These are phyloP conservation scores for Cyathus pygmaeus DNA, from an alignment of 1,284 basidiomycete genomes.

Conservation along the genomic window DNA sequence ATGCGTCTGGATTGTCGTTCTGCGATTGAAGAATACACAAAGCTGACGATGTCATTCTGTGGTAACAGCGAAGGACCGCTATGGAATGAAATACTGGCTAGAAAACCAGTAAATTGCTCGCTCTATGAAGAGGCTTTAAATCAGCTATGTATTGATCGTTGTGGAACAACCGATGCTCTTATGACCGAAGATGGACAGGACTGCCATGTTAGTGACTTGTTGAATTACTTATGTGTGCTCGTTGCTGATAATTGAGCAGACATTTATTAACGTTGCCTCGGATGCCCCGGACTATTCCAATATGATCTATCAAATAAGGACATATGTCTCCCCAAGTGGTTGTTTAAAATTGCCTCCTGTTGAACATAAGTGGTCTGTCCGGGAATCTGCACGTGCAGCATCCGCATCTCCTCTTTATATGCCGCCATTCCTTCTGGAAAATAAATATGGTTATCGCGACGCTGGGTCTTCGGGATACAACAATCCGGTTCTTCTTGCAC, in stretches of 20 bases:
- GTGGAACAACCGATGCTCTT: too few species aligned
- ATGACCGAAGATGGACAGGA: neutral
- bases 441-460: constrained; percentile 25
- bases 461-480: constrained; percentile 32
- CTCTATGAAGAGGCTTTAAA: constrained; percentile 4
- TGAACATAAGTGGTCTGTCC: constrained; percentile 26
- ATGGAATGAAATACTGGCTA: constrained; percentile 9
- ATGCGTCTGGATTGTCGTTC: constrained; percentile 36
- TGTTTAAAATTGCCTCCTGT: constrained; percentile 4
- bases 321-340: constrained; percentile 15
- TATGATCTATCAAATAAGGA: constrained; percentile 21
- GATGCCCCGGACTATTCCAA: constrained; percentile 29
- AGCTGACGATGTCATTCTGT: constrained; percentile 17
- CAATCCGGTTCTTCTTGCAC: constrained; percentile 22
- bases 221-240: neutral
- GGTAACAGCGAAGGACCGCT: constrained; percentile 7
- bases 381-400: constrained; percentile 26
- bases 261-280: constrained; percentile 26
- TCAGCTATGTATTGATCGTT: too few species aligned
- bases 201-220: neutral
- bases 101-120: constrained; percentile 2
- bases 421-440: constrained; percentile 11
- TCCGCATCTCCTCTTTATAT: constrained; percentile 23
- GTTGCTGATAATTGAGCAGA: constrained; percentile 8
- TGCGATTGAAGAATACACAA: constrained; percentile 35